Evolutionary conservation across 2,329 filamentous ascomycete species (phyloP).

Genomic region (Epichloe amarillans): DNA sequence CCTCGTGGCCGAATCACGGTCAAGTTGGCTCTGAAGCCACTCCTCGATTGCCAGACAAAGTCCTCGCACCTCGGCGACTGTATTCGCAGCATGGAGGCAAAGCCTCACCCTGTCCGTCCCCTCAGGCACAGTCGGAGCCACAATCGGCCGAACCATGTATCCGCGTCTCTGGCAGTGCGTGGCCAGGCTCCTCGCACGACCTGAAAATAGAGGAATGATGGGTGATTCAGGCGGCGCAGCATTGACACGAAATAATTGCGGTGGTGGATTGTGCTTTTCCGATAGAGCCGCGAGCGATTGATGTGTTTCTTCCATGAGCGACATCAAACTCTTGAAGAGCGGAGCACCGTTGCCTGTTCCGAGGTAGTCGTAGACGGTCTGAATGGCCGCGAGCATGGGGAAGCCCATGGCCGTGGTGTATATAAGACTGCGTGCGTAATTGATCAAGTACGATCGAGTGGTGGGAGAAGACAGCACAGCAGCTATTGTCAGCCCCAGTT

Average conservation of each 20-base stretch:
- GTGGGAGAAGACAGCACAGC: conserved; percentile 49
- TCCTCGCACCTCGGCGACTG: conserved; percentile 38
- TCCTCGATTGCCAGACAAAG: conserved; percentile 33
- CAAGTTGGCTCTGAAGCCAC: conserved; percentile 26
- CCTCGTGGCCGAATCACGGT: background rate
- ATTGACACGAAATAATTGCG: conserved; percentile 22
- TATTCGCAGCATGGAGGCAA: conserved; percentile 57
- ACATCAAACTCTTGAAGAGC: conserved; percentile 19
- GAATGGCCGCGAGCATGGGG: conserved; percentile 45
- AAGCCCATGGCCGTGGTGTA: conserved; percentile 60
- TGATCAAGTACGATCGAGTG: conserved; percentile 53
- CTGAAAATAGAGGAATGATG: conserved; percentile 50
- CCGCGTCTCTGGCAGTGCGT: conserved; percentile 43
- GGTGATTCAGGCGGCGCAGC: conserved; percentile 36
- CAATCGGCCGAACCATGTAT: conserved; percentile 50
- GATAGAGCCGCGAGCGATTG: conserved; percentile 28
- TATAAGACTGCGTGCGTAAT: conserved; percentile 63
- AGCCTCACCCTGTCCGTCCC: conserved; percentile 52
- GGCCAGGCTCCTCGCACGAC: conserved; percentile 44
- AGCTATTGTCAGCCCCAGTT: conserved; percentile 7
- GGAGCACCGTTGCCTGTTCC: conserved; percentile 31
- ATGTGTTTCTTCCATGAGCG: conserved; percentile 26
- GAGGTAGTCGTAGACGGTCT: conserved; percentile 44
- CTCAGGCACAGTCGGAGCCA: conserved; percentile 52
- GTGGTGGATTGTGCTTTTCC: conserved; percentile 5